Evolutionary conservation across 1,284 basidiomycete genomes (phyloP).

Genomic region (Ustilago hordei): DNA sequence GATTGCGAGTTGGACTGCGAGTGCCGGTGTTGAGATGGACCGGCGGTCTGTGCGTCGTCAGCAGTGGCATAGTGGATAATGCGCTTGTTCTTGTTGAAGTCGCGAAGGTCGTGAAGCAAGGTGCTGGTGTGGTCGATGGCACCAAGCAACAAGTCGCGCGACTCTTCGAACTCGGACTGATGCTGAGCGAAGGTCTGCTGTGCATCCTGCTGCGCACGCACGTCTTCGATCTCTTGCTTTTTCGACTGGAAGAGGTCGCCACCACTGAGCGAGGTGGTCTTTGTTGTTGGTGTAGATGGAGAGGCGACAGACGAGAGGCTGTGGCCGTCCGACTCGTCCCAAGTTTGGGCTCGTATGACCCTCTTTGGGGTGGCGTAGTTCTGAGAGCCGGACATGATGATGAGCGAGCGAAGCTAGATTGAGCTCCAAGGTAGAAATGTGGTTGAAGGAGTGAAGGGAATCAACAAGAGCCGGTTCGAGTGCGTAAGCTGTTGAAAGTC

Average conservation of each 20-base stretch:
- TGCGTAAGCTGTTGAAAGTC: not conserved
- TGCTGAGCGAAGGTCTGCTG: slow-evolving; percentile 44
- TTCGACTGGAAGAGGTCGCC: slow-evolving; percentile 37
- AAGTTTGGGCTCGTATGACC: slow-evolving; percentile 32
- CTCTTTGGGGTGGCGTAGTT: slow-evolving; percentile 42
- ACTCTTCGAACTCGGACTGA: slow-evolving; percentile 48
- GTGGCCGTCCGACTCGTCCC: slow-evolving; percentile 34
- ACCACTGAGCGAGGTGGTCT: slow-evolving; percentile 17
- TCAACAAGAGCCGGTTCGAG: not conserved
- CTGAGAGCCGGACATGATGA: slow-evolving; percentile 34
- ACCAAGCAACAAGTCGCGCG: slow-evolving; percentile 42
- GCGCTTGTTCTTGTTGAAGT: slow-evolving; percentile 88
- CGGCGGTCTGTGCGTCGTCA: slow-evolving; percentile 12
- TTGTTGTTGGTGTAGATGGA: slow-evolving; percentile 32
- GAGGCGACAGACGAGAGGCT: slow-evolving; percentile 25
- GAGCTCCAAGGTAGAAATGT: not conserved
- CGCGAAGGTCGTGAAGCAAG: slow-evolving; percentile 79
- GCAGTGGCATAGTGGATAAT: slow-evolving; percentile 81
- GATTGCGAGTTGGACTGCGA: slow-evolving; percentile 30
- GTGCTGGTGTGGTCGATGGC: slow-evolving; percentile 80
- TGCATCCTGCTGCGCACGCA: slow-evolving; percentile 29
- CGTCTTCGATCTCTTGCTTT: slow-evolving; percentile 30
- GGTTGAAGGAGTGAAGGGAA: not conserved
- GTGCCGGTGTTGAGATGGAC: slow-evolving; percentile 31
- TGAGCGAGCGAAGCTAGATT: not conserved